Percentiles rank a stretch among this genome's conserved stretches.
Evolutionary conservation across 345 rosid genomes (phyloP).

Genomic region (Rubroshorea leprosula): DNA sequence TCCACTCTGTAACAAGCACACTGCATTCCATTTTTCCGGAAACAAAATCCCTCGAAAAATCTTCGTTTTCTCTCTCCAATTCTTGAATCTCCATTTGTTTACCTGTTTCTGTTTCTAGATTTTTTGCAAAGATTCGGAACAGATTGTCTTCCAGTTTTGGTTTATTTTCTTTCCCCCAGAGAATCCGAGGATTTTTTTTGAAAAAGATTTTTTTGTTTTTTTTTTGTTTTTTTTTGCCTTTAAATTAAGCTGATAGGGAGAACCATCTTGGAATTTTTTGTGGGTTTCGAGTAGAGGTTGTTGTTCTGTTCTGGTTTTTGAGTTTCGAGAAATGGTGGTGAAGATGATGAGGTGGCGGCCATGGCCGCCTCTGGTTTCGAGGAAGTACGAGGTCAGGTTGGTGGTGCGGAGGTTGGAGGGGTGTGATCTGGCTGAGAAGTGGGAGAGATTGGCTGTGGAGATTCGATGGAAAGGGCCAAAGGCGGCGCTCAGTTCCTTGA

Average conservation of each 20-base stretch:
- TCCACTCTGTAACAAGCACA: neutral
- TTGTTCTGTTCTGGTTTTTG: neutral
- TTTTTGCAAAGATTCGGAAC: neutral
- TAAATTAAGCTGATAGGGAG: too few species aligned
- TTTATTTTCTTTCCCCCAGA: neutral
- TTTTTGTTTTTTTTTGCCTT: too few species aligned
- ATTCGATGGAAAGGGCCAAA: conserved; percentile 94
- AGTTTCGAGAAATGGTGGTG: conserved; percentile 56
- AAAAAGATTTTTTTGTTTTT: too few species aligned
- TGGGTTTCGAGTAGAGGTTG: conserved; percentile 3
- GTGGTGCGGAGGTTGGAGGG: conserved; percentile 67
- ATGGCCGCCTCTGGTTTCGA: conserved; percentile 73
- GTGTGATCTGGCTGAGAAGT: conserved; percentile 45
- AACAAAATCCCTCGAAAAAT: neutral
- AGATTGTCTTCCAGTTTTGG: too few species aligned
- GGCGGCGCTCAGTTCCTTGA: conserved; percentile 60
- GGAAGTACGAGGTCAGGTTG: conserved; percentile 70
- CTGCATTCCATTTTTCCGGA: neutral
- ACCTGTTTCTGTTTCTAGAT: neutral
- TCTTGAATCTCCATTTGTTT: neutral
- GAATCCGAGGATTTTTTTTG: too few species aligned
- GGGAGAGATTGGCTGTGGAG: conserved; percentile 61
- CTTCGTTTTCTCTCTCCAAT: neutral
- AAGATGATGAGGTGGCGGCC: conserved; percentile 99
- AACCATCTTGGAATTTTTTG: neutral